Percentiles rank a stretch among this genome's conserved stretches.
Conservation (phyloP, 73 alveolate species). For the Vitrella brassicaformis region DNA sequence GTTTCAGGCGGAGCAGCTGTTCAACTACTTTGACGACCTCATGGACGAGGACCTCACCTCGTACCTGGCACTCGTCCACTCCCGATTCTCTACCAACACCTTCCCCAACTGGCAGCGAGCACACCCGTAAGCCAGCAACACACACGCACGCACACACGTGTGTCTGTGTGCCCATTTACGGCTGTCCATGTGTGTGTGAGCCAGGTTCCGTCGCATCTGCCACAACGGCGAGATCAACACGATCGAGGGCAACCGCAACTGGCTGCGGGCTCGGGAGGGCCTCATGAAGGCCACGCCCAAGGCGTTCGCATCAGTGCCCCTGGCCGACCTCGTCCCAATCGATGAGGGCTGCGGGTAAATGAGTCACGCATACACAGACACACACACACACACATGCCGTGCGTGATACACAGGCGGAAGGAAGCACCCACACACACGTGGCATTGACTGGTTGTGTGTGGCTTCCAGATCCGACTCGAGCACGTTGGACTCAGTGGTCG, state of each 20-base stretch:
- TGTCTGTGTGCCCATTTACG: background rate
- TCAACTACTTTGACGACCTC: conserved; percentile 17
- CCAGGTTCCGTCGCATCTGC: conserved; percentile 27
- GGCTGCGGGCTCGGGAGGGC: conserved; percentile 15
- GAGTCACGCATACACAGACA: no score
- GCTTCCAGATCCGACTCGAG: no score
- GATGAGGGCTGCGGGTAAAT: no score
- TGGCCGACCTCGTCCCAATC: no score
- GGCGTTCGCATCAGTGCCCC: no score
- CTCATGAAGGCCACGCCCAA: background rate
- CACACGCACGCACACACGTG: background rate
- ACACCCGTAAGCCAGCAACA: background rate
- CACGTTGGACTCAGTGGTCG: conserved; percentile 26
- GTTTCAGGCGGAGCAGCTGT: conserved; percentile 32
- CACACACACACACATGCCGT: no score
- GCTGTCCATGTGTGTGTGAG: background rate
- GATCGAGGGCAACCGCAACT: conserved; percentile 28
- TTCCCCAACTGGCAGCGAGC: conserved; percentile 17
- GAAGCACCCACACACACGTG: no score
- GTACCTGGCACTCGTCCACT: conserved; percentile 18
- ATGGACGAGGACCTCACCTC: conserved; percentile 2
- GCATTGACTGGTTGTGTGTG: no score
- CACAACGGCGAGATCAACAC: conserved; percentile 42
- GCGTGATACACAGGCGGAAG: no score
- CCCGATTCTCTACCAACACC: conserved; percentile 34